Evolutionary conservation across 2,329 filamentous ascomycete genomes (phyloP), one percentile per base, ranked within the genome.

Genomic region (Fusarium caatingaense): DNA sequence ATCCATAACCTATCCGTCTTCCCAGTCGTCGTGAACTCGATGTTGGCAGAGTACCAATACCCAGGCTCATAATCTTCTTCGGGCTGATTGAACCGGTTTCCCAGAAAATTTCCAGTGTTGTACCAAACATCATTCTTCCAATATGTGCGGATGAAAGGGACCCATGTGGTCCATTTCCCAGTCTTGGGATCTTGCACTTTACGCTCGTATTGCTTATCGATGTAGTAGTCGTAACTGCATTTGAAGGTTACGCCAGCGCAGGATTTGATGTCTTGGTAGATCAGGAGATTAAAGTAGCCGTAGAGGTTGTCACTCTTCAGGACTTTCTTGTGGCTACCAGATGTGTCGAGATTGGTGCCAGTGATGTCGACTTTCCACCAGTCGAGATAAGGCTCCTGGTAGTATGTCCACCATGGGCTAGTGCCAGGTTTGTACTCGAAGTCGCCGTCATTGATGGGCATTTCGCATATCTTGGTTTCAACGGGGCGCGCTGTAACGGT

Each of bases 201-300:
- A 25, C 15, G 30, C 32, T 25, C 16, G 20, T 60, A 57, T 13
- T 45, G 50, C 21, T 57, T 55, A 27, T 64, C 49, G 41, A 63
- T 50, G 40, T 56, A 64, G 34, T 55, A 63, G 6, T 64, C 32
- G n/a, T 47, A 64, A 20, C 37, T 50, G 45, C 61, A 64, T 3
- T 13, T 5, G 15, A 64, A 64, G 16, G 44, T 56, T 2, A 64
- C 58, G 13, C 32, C 58, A 27, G 42, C 48, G 58, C 58, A 64
- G 6, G 58, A 42, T 9, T 7, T 32, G 7, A 46, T 16, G 27
- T 64, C 45, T 27, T 64, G 61, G 9, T 25, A 64, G 2, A 48
- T 11, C 1, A 42, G 7, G 16, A 64, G 15, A 18, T 25, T 40
- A 3, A 2, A 2, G 30, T 63, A 56, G 13, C 34, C 10, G 28